Conservation (phyloP, 2,329 filamentous ascomycete genomes). For the Ascochyta koolunga region DNA sequence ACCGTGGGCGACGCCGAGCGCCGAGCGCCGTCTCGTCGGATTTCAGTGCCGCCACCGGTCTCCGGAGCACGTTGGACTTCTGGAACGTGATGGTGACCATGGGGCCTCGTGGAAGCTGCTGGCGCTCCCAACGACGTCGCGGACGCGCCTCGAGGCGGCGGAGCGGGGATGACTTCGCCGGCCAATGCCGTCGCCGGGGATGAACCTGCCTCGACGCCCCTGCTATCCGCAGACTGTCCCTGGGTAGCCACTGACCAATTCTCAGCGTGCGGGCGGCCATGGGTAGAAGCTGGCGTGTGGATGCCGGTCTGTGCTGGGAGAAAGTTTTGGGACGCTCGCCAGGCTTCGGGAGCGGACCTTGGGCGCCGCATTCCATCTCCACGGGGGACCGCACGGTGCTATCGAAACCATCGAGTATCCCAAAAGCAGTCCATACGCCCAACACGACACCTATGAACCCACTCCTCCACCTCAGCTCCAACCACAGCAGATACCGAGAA, state of each 20-base stretch:
- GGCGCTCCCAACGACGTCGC: conserved; percentile 61
- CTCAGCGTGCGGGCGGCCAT: conserved; percentile 42
- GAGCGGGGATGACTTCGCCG: conserved; percentile 90
- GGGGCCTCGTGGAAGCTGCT: conserved; percentile 71
- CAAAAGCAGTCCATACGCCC: too few relatives aligned
- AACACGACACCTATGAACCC: too few relatives aligned
- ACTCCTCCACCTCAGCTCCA: too few relatives aligned
- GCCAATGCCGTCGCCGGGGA: conserved; percentile 99
- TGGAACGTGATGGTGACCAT: conserved; percentile 97
- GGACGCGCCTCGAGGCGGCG: conserved; percentile 82
- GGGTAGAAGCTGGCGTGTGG: conserved; percentile 24
- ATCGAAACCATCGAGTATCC: too few relatives aligned
- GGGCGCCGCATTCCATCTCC: too few relatives aligned
- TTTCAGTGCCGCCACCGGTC: conserved; percentile 92
- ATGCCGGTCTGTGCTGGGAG: background rate
- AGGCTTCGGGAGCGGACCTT: too few relatives aligned
- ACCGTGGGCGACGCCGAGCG: conserved; percentile 70
- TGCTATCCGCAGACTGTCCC: too few relatives aligned
- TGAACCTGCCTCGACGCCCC: conserved; percentile 69
- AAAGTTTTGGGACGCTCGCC: conserved; percentile 21
- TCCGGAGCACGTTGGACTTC: conserved; percentile 96
- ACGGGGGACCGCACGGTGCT: too few relatives aligned
- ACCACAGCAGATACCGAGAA: too few relatives aligned
- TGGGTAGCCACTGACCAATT: conserved; percentile 27
- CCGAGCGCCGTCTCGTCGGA: conserved; percentile 82